phyloP scores from a whole-genome alignment of 75 land plant genomes.

The Pinus taeda region DNA sequence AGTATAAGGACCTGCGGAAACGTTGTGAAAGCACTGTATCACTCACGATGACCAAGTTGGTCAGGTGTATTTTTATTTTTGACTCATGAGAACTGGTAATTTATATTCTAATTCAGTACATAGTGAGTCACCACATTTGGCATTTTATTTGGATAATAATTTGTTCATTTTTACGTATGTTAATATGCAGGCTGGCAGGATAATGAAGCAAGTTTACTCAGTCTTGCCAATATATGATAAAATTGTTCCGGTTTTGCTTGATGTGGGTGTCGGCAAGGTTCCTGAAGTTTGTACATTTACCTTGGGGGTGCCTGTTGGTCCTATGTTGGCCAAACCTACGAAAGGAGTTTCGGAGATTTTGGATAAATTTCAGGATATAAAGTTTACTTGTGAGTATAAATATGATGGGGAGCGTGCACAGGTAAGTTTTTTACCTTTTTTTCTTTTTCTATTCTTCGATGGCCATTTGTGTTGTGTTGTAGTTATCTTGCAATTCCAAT shows the following conservation, averaged over 20 bases:
- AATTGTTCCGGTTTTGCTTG: slow-evolving; percentile 66
- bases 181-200: slow-evolving; percentile 71
- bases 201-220: slow-evolving; percentile 85
- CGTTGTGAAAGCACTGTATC: too few species aligned
- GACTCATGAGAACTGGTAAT: background rate
- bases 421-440: slow-evolving; percentile 32
- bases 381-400: slow-evolving; percentile 95
- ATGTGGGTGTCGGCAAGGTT: slow-evolving; percentile 69
- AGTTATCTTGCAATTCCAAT: background rate
- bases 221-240: slow-evolving; percentile 87
- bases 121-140: too few species aligned
- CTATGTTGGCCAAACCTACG: slow-evolving; percentile 98
- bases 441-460: background rate
- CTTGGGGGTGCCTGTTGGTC: slow-evolving; percentile 93
- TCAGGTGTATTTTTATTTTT: background rate
- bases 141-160: background rate
- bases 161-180: background rate
- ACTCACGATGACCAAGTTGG: too few species aligned
- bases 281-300: slow-evolving; percentile 71
- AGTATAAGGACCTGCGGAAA: too few species aligned
- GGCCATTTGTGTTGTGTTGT: background rate
- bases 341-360: slow-evolving; percentile 91
- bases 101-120: background rate
- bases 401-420: slow-evolving; percentile 99
- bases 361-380: slow-evolving; percentile 88